Percentiles rank a stretch among this genome's conserved stretches.
Evolutionary conservation across 306 rosid species (phyloP).

Genomic region (Quillaja saponaria): DNA sequence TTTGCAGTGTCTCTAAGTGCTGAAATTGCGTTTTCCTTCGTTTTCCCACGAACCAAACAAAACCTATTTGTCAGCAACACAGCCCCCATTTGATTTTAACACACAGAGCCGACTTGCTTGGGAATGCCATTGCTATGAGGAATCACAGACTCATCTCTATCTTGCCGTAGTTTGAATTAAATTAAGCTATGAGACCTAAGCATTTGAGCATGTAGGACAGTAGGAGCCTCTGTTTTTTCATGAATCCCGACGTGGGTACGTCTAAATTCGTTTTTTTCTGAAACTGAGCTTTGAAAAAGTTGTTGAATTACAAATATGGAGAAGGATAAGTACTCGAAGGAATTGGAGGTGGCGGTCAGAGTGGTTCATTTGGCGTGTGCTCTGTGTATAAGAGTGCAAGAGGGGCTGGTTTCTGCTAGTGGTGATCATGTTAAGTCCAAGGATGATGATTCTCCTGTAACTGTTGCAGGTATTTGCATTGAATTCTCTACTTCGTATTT

Average conservation of each 20-base stretch:
- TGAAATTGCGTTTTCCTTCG: neutral
- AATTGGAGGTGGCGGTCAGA: conserved; percentile 81
- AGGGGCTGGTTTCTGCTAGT: conserved; percentile 44
- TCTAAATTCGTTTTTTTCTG: conserved; percentile 17
- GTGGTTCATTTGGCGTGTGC: conserved; percentile 84
- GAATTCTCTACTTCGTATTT: neutral
- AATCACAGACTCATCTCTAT: neutral
- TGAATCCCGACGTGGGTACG: conserved; percentile 33
- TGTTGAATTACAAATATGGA: conserved; percentile 47
- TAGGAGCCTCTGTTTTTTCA: neutral
- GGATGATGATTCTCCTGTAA: conserved; percentile 93
- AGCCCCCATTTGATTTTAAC: neutral
- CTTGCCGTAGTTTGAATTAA: neutral
- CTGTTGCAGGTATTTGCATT: conserved; percentile 70
- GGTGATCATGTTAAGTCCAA: conserved; percentile 57
- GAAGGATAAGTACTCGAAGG: conserved; percentile 50
- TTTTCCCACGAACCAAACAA: conserved; percentile 22
- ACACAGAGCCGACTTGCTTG: neutral
- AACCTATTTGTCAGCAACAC: conserved; percentile 10
- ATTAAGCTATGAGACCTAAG: neutral
- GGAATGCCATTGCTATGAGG: conserved; percentile 34
- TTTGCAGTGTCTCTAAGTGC: neutral
- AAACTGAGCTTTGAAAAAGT: conserved; percentile 36
- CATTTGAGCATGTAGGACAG: conserved; percentile 29
- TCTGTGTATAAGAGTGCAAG: conserved; percentile 76